phyloP scores from a whole-genome alignment of 2,329 filamentous ascomycete species.

The Hypoxylon sp. region DNA sequence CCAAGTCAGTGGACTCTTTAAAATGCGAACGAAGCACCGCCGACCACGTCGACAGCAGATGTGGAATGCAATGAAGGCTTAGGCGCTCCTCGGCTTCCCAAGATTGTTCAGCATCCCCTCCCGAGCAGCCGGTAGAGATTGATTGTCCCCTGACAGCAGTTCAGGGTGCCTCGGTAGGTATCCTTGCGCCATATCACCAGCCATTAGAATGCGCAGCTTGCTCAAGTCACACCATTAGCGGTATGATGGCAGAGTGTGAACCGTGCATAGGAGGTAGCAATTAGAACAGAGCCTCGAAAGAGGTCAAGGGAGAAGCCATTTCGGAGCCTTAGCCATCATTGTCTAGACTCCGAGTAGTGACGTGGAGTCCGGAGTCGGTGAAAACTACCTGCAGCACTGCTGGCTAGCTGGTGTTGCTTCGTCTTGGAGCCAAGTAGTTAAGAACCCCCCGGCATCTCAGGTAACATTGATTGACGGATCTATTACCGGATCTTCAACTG shows the following conservation, averaged over 20 bases:
- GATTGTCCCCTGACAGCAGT: background rate
- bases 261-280: constrained; percentile 2
- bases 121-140: constrained; percentile 3
- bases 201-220: constrained; percentile 18
- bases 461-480: constrained; percentile 35
- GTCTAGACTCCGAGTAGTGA: constrained; percentile 26
- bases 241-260: background rate
- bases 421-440: constrained; percentile 7
- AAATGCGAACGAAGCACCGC: constrained; percentile 28
- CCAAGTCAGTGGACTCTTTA: constrained; percentile 22
- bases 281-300: constrained; percentile 5
- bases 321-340: constrained; percentile 1
- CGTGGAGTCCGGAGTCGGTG: constrained; percentile 37
- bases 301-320: constrained; percentile 10
- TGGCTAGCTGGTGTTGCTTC: constrained; percentile 10
- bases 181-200: constrained; percentile 21
- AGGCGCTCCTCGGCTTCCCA: constrained; percentile 9
- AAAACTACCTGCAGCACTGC: constrained; percentile 17
- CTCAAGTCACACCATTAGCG: background rate
- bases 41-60: constrained; percentile 27
- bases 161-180: constrained; percentile 4
- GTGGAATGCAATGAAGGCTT: constrained; percentile 14
- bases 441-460: constrained; percentile 18
- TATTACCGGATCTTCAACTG: constrained; percentile 33
- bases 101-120: constrained; percentile 11